Evolutionary conservation across 805 yeast species (phyloP).

Genomic region (Kodamaea nitidulidarum): DNA sequence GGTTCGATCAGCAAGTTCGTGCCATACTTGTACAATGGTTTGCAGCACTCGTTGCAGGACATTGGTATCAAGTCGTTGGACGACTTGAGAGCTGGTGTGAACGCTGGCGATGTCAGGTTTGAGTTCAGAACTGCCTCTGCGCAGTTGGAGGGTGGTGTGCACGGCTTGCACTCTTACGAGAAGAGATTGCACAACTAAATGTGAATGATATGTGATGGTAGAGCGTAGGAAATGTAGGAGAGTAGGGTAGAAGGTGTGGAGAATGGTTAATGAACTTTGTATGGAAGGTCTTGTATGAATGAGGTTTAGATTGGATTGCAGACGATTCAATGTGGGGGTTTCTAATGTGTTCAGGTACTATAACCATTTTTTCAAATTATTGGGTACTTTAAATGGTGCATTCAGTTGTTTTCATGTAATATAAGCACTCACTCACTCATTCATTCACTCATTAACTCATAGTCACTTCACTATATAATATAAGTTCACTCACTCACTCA

Average conservation of each 20-base stretch:
- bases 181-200: constrained; percentile 87
- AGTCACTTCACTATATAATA: too few species aligned
- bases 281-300: not conserved
- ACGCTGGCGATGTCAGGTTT: constrained; percentile 74
- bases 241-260: not conserved
- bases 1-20: constrained; percentile 91
- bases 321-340: too few species aligned
- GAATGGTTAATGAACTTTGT: not conserved
- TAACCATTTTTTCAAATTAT: too few species aligned
- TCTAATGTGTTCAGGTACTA: too few species aligned
- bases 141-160: constrained; percentile 97
- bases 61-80: constrained; percentile 75
- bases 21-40: constrained; percentile 91
- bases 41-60: constrained; percentile 98
- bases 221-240: constrained; percentile 5
- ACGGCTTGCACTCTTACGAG: constrained; percentile 94
- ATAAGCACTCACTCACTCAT: too few species aligned
- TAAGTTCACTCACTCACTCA: too few species aligned
- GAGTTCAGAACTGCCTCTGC: constrained; percentile 98
- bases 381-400: too few species aligned
- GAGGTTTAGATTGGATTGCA: too few species aligned
- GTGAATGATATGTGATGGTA: too few species aligned
- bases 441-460: too few species aligned
- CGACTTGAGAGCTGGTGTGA: constrained; percentile 61
- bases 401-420: too few species aligned